phyloP scores from a whole-genome alignment of 2,329 filamentous ascomycete species.

The Plenodomus tracheiphilus region DNA sequence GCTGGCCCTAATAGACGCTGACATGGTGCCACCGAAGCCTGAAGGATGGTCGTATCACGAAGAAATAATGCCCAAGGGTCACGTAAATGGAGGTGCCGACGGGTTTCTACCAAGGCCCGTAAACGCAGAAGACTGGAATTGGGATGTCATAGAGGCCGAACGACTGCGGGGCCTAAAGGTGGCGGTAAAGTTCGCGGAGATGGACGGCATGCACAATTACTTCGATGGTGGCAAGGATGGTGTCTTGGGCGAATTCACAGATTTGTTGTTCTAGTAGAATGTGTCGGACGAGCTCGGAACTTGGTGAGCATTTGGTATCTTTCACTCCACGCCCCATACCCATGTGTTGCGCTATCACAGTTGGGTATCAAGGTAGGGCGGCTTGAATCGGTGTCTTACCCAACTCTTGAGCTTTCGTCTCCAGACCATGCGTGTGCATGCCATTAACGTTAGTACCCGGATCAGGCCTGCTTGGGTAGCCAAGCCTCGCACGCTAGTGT shows the following conservation, averaged over 20 bases:
- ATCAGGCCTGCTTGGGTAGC: background rate
- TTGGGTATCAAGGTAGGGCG: background rate
- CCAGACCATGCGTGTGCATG: too few species aligned
- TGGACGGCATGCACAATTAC: conserved; percentile 59
- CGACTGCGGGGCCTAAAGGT: conserved; percentile 58
- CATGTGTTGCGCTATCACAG: too few species aligned
- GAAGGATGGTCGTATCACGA: conserved; percentile 53
- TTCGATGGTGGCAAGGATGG: conserved; percentile 50
- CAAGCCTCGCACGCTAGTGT: background rate
- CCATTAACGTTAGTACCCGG: too few species aligned
- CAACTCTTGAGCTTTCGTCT: too few species aligned
- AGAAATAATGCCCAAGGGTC: conserved; percentile 8
- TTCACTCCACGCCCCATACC: background rate
- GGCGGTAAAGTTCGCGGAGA: conserved; percentile 57
- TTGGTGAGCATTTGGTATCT: background rate
- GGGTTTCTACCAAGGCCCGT: conserved; percentile 34
- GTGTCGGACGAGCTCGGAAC: background rate
- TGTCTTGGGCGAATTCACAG: conserved; percentile 49
- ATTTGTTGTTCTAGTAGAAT: conserved; percentile 33
- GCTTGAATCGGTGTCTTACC: background rate
- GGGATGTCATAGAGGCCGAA: conserved; percentile 63
- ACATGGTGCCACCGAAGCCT: conserved; percentile 74
- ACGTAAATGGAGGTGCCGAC: conserved; percentile 8
- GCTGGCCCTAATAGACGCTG: conserved; percentile 69
- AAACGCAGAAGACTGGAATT: conserved; percentile 56